Base-by-base conservation (phyloP, 164 flowering plant species). In the Umbellularia californica region DNA sequence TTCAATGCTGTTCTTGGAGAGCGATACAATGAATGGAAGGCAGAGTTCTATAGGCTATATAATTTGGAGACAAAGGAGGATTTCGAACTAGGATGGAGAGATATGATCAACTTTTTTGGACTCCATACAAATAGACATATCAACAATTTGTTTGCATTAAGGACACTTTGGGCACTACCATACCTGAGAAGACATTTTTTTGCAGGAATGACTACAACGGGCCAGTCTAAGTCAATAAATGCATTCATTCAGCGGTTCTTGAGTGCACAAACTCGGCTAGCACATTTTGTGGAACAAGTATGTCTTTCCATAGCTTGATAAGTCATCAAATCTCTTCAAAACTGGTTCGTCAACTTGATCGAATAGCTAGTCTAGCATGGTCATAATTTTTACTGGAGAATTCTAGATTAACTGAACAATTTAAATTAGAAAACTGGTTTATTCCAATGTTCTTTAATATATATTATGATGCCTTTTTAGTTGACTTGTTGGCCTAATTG, bases 251-350 rank as follows among this genome's bases (percentile, higher is more conserved):
- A 94, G 73, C 85, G 97, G 70, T 94, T 92, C 82, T 77, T 94
- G 71, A 89, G 93, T 82, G 92, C 97, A 22, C 96, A 91, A 76
- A 85, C 96, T 55, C 85, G 93, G 33, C 90, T 94, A 24, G 88
- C 96, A 50, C 94, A 90, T 79, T 92, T 92, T 81, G 90, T 94
- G 10, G 96, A 94, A 79, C 98, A 94, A 80, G 98, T 92, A 86
- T 72, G 84, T 47, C 47, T 27, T 27, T 25, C 52, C 60, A 55
- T 55, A 55, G 60, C 60, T 55, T 55, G 60, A 55, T 3, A 55
- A 55, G n/a, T 55, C n/a, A 20, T 55, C n/a, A 15, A 55, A 20
- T 17, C 60, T 55, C 60, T 19, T 17, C 60, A 15, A 55, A 55
- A 41, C 47, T 41, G 11, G 47, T 41, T 41, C 20, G 5, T 55